Conservation (phyloP, 164 flowering plant species). For the Echeveria elegans region DNA sequence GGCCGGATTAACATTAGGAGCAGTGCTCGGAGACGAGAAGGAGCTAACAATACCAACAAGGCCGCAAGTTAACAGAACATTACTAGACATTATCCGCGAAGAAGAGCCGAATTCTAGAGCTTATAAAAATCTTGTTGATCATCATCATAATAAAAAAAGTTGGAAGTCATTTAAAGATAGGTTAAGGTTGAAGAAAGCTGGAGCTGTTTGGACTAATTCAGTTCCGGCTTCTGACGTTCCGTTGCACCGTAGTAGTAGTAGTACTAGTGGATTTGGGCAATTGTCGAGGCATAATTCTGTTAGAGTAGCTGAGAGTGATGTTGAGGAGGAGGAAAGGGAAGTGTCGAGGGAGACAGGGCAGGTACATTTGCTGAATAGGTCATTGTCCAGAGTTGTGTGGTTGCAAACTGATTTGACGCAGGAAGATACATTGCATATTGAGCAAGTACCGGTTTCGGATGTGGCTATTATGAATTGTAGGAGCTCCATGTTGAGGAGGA, state of each 20-base stretch:
- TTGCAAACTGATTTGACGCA: not conserved
- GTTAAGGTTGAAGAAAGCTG: constrained; percentile 39
- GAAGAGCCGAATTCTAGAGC: constrained; percentile 25
- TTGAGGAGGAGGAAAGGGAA: not conserved
- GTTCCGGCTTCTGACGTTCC: constrained; percentile 14
- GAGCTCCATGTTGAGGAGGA: not conserved
- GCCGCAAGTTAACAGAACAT: constrained; percentile 31
- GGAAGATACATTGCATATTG: not conserved
- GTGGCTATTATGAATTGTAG: not conserved
- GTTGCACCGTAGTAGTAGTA: constrained; percentile 12
- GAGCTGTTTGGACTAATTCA: constrained; percentile 35
- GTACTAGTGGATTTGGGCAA: too few relatives aligned
- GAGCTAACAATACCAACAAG: too few relatives aligned
- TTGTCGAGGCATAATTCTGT: too few relatives aligned
- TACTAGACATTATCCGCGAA: constrained; percentile 52
- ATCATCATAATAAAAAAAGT: constrained; percentile 20
- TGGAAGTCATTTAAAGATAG: constrained; percentile 60
- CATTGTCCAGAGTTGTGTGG: not conserved
- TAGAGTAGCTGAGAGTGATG: not conserved
- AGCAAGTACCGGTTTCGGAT: constrained; percentile 5
- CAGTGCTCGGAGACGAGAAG: constrained; percentile 22
- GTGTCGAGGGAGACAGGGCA: not conserved
- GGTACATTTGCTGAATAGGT: not conserved
- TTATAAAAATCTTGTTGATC: constrained; percentile 10
- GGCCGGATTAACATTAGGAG: constrained; percentile 26